Base-by-base conservation (phyloP, 257 asterid genomes). In the Penstemon barbatus region DNA sequence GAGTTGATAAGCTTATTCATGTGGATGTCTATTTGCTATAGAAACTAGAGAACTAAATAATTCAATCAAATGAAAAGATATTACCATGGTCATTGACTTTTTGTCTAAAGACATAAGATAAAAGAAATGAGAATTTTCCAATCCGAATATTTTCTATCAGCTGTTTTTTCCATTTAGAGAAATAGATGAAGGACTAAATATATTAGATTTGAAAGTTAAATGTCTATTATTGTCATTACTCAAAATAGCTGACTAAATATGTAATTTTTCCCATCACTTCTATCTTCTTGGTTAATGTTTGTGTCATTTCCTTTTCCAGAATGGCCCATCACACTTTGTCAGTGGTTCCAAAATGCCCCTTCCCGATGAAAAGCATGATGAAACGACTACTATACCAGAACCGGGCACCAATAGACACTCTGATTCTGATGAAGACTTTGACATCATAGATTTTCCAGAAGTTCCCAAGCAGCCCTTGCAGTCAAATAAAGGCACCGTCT, bases 401-500 rank as follows among this genome's bases (percentile, higher is more conserved):
- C 80, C 74, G 70, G 79, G 71, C 44, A 11, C 72, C 9, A 71
- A 62, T 51, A 89, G 86, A 67, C 71, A 68, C 37, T 48, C 87
- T 9, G 87, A 85, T 77, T 85, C 90, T 68, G 97, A 84, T 72
- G 79, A 49, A 5, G 95, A 78, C 42, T 79, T 80, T 63, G 97
- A 85, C 68, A 68, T 81, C 4, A 63, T 87, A 41, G 93, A 86
- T 77, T 83, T 90, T 69, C 96, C 97, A 1, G 97, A 91, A 66
- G 95, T 94, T 53, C 97, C 96, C 25, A 84, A 69, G 69, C 94
- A 78, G 74, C 86, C 90, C 38, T 63, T 88, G 66, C 87, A 81
- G 70, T 59, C 86, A 10, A 79, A 71, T 65, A 79, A 77, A 40
- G 81, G 81, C 74, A 11, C 65, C 8, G 80, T 42, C 68, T 73